phyloP scores from a whole-genome alignment of 2,329 filamentous ascomycete genomes.

The Paracoccidioides brasiliensis region DNA sequence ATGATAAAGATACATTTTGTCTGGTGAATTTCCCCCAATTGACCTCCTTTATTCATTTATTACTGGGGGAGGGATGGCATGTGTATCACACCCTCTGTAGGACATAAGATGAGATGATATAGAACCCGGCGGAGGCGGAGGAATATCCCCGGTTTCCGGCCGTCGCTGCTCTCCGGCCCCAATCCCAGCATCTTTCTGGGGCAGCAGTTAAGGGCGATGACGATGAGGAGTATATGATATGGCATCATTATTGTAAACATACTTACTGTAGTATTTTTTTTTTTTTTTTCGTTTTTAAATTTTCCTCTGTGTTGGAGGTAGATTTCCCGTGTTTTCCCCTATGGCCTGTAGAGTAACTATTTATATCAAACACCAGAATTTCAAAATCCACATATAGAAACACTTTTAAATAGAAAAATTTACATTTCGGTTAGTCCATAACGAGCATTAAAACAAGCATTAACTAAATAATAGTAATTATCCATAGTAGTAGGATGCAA shows the following conservation, averaged over 20 bases:
- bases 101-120: background rate
- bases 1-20: slow-evolving; percentile 15
- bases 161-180: background rate
- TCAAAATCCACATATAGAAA: background rate
- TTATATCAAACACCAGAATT: background rate
- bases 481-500: too few relatives aligned
- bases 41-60: background rate
- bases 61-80: background rate
- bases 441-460: too few relatives aligned
- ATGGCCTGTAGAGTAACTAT: background rate
- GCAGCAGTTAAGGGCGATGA: background rate
- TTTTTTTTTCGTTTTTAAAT: background rate
- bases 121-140: background rate
- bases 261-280: background rate
- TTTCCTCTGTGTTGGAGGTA: background rate
- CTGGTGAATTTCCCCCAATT: background rate
- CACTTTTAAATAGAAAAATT: background rate
- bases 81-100: background rate
- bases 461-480: too few relatives aligned
- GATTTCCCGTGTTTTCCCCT: background rate
- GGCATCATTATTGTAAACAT: background rate
- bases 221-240: background rate
- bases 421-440: too few relatives aligned
- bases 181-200: background rate
- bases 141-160: background rate